These are phyloP conservation scores for Scenedesmus sp. DNA, from an alignment of 163 green algal species.

Conservation along the genomic window DNA sequence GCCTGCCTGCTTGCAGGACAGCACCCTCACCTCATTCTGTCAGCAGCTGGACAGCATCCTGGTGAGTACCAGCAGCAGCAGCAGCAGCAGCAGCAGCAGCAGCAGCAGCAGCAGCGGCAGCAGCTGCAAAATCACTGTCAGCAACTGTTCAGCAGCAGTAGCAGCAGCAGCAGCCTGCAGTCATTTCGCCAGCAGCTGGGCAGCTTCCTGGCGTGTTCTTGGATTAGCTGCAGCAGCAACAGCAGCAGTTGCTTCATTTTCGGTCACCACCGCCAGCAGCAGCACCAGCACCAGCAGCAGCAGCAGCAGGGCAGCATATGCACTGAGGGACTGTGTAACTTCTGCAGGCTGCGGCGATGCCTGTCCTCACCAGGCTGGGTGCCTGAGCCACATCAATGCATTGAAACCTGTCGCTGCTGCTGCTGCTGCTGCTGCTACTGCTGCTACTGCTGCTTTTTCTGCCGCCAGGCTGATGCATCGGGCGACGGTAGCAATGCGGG, in stretches of 20 bases:
- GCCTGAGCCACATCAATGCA: not conserved
- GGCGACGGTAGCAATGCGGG: not conserved
- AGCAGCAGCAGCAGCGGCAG: not conserved
- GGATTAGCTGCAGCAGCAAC: too few relatives aligned
- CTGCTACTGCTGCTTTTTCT: conserved; percentile 14
- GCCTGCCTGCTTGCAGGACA: conserved; percentile 31
- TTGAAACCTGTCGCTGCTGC: not conserved
- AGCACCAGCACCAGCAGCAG: not conserved
- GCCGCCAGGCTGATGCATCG: not conserved
- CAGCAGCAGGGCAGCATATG: not conserved
- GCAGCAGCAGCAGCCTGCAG: not conserved
- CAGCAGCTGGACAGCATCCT: conserved; percentile 34
- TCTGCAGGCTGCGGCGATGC: too few relatives aligned
- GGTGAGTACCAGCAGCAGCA: not conserved
- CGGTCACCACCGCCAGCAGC: not conserved
- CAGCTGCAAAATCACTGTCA: not conserved
- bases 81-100: not conserved
- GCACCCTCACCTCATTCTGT: conserved; percentile 32
- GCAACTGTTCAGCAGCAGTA: not conserved
- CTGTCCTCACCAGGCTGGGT: not conserved
- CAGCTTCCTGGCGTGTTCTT: too few relatives aligned
- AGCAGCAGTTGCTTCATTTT: too few relatives aligned
- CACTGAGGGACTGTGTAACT: too few relatives aligned
- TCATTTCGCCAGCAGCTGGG: not conserved
- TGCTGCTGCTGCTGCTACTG: too few relatives aligned